A percentile compares a stretch with the other conserved stretches of the same genome.
Conservation (phyloP, 2,329 filamentous ascomycete genomes). For the Epichloe gansuensis region DNA sequence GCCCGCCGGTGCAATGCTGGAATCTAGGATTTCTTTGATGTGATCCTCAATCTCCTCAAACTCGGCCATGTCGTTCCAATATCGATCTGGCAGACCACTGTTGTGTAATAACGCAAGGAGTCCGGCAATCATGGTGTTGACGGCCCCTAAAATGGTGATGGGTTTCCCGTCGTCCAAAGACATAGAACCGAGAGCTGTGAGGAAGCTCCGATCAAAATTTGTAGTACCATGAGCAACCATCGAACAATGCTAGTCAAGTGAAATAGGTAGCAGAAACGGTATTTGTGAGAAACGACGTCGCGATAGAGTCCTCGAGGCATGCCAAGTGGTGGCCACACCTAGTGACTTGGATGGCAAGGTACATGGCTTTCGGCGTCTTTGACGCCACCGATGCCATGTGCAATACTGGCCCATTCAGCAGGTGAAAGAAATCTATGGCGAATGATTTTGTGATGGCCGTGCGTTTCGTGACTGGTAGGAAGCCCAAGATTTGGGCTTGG, state of each 20-base stretch:
- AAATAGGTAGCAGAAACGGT: conserved; percentile 32
- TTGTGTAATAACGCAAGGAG: conserved; percentile 40
- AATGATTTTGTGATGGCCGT: conserved; percentile 9
- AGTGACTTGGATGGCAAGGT: conserved; percentile 29
- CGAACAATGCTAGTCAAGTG: conserved; percentile 29
- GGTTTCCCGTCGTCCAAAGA: conserved; percentile 23
- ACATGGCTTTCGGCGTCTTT: conserved; percentile 30
- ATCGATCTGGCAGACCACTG: conserved; percentile 39
- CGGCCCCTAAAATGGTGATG: conserved; percentile 37
- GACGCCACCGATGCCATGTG: conserved; percentile 34
- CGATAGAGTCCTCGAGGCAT: conserved; percentile 37
- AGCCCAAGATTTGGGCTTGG: not conserved
- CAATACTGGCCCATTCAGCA: conserved; percentile 34
- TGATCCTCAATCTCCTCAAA: conserved; percentile 38
- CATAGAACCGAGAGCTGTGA: conserved; percentile 38
- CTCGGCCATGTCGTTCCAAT: conserved; percentile 36
- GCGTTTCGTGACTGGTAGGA: conserved; percentile 4
- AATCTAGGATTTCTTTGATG: conserved; percentile 37
- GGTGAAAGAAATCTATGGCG: conserved; percentile 29
- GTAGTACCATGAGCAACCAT: conserved; percentile 35
- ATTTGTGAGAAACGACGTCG: conserved; percentile 32
- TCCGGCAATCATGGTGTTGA: conserved; percentile 38
- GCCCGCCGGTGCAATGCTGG: conserved; percentile 29
- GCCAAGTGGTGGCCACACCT: conserved; percentile 34
- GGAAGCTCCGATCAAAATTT: conserved; percentile 35